Conservation (phyloP, 2,329 filamentous ascomycete species). For the Uncinocarpus reesii region DNA sequence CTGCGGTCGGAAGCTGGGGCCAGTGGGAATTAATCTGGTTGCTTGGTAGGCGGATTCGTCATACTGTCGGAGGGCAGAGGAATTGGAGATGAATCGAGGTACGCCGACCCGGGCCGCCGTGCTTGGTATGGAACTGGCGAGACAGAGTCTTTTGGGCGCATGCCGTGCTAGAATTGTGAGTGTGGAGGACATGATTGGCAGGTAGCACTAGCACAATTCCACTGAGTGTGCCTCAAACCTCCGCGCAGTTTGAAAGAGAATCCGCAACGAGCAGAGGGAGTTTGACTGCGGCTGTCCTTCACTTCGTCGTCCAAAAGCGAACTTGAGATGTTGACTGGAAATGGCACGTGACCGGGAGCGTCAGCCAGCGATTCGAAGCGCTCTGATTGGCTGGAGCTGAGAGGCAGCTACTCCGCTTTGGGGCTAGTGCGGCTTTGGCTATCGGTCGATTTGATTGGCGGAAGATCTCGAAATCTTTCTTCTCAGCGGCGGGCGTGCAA, state of each 20-base stretch:
- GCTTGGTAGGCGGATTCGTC: constrained; percentile 40
- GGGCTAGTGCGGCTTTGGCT: neutral
- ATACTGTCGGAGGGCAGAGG: constrained; percentile 45
- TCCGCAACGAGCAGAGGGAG: constrained; percentile 11
- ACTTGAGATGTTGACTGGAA: constrained; percentile 6
- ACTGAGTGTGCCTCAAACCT: constrained; percentile 29
- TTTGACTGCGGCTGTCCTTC: constrained; percentile 4
- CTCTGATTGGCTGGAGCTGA: constrained; percentile 4
- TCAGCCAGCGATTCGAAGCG: constrained; percentile 1
- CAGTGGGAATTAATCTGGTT: constrained; percentile 49
- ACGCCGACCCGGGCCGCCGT: constrained; percentile 35
- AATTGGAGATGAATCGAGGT: constrained; percentile 48
- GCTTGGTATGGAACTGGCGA: constrained; percentile 35
- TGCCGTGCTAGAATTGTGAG: constrained; percentile 51
- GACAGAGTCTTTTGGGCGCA: constrained; percentile 50
- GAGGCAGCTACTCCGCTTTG: neutral
- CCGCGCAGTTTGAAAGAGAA: constrained; percentile 25
- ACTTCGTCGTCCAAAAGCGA: constrained; percentile 1
- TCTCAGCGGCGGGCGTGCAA: neutral
- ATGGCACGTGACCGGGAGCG: neutral
- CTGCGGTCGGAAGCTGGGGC: constrained; percentile 39
- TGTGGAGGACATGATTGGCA: constrained; percentile 47
- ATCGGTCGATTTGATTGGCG: constrained; percentile 5
- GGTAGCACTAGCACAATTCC: constrained; percentile 19
- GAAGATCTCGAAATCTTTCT: constrained; percentile 3